These are phyloP conservation scores for Stachybotrys elegans DNA, from an alignment of 2,329 filamentous ascomycete species.

Conservation along the genomic window DNA sequence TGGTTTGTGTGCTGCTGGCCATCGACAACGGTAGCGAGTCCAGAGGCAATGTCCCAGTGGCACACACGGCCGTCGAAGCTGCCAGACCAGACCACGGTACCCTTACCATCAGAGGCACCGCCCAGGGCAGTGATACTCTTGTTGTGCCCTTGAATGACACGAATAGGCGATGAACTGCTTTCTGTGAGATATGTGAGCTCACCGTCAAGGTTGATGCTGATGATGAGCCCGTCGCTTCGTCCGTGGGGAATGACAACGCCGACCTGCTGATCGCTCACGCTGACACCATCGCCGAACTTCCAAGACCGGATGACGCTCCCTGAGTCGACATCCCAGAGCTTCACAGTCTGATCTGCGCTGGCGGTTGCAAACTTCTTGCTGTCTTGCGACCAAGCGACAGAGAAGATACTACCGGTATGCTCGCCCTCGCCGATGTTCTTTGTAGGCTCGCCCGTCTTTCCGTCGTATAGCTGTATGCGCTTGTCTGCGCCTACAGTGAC, in stretches of 20 bases:
- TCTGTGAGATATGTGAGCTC: constrained; percentile 85
- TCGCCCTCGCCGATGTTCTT: constrained; percentile 73
- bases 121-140: constrained; percentile 79
- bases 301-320: constrained; percentile 76
- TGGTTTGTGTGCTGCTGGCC: constrained; percentile 83
- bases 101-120: constrained; percentile 40
- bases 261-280: constrained; percentile 81
- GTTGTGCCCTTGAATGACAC: constrained; percentile 79
- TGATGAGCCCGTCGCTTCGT: constrained; percentile 78
- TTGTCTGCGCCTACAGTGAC: constrained; percentile 91
- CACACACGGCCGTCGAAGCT: constrained; percentile 87
- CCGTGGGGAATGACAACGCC: constrained; percentile 87
- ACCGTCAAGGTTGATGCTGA: constrained; percentile 82
- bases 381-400: constrained; percentile 83
- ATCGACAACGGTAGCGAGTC: constrained; percentile 65
- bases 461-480: constrained; percentile 91
- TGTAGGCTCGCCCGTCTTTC: constrained; percentile 84
- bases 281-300: constrained; percentile 76
- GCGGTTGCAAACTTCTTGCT: constrained; percentile 84
- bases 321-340: constrained; percentile 84
- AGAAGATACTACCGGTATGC: constrained; percentile 90
- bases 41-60: constrained; percentile 73
- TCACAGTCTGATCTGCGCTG: constrained; percentile 90
- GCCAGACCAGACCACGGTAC: constrained; percentile 74
- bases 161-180: constrained; percentile 63